Evolutionary conservation across 164 flowering plant species (phyloP), one percentile per base, ranked within the genome.

Genomic region (Nelumbo lutea): DNA sequence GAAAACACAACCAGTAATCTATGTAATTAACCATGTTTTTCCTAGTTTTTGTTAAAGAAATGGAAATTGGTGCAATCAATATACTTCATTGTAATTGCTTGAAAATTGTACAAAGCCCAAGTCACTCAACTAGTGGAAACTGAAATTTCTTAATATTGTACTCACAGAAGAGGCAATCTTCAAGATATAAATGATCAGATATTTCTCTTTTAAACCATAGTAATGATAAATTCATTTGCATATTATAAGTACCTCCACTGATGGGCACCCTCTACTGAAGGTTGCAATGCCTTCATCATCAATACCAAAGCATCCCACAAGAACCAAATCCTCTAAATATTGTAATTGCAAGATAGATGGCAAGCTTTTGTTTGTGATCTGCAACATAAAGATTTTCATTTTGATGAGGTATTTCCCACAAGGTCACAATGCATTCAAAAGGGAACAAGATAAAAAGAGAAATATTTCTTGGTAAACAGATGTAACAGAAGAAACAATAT

Each of bases 291-390:
- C 82, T 59, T 85, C 87, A 77, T 89, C 92, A 76, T 88, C 88
- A 41, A 93, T 84, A 48, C 84, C 87, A 70, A 81, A 80, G 74
- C 98, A 93, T n/a, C 98, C 98, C 71, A 81, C 87, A 10, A 93
- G 72, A 76, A 79, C 72, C 83, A 93, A 77, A 61, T 89, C 90
- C 69, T 89, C 93, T 40, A 93, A 89, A 71, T 82, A 13, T 61
- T 80, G 83, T 61, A 93, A 75, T 62, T 88, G 79, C 67, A 86
- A 66, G 68, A 93, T 80, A 59, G 86, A 69, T 9, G 85, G 83
- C 50, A 93, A 74, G 72, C 96, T 88, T 75, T 86, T 78, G 14
- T 82, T 79, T 39, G 96, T 87, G 64, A 93, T 87, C 98, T 93
- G 85, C 72, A 40, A 66, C 62, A 73, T 9, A 27, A 27, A 27